Conservation (phyloP, 192 early-diverging fungal species). For the Dimargaris xerosporica region DNA sequence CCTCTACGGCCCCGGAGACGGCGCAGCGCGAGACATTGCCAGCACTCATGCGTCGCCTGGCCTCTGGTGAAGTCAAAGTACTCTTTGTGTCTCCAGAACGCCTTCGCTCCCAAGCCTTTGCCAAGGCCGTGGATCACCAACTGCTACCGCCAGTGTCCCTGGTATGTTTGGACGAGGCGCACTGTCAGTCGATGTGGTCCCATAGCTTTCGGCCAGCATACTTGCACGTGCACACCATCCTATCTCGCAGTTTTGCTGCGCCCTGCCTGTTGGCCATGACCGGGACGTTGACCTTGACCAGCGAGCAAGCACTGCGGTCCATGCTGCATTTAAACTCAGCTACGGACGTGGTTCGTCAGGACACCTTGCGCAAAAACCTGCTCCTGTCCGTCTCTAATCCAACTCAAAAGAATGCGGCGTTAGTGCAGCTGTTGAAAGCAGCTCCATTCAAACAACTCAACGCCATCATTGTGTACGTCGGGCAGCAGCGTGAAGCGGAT, state of each 20-base stretch:
- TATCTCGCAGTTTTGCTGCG: slow-evolving; percentile 28
- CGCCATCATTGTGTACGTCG: slow-evolving; percentile 53
- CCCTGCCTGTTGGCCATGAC: slow-evolving; percentile 52
- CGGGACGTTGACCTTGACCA: slow-evolving; percentile 48
- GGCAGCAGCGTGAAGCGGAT: slow-evolving; percentile 49
- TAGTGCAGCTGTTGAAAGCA: slow-evolving; percentile 36
- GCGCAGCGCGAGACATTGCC: slow-evolving; percentile 6
- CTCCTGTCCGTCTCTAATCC: slow-evolving; percentile 33
- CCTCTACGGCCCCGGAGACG: not conserved
- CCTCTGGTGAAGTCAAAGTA: slow-evolving; percentile 36
- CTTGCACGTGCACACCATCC: slow-evolving; percentile 34
- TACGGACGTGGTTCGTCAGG: slow-evolving; percentile 32
- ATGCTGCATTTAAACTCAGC: slow-evolving; percentile 39
- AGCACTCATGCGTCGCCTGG: slow-evolving; percentile 22
- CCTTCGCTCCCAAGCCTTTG: slow-evolving; percentile 42
- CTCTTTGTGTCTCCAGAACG: slow-evolving; percentile 61
- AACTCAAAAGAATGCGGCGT: slow-evolving; percentile 32
- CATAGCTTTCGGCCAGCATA: slow-evolving; percentile 68
- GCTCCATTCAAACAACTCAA: slow-evolving; percentile 32
- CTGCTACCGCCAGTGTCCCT: slow-evolving; percentile 38
- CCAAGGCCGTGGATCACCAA: slow-evolving; percentile 28
- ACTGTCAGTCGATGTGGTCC: slow-evolving; percentile 75
- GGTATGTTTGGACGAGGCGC: slow-evolving; percentile 66
- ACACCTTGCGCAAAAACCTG: slow-evolving; percentile 43
- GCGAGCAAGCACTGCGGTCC: slow-evolving; percentile 29